Conservation (phyloP, 805 yeast species). For the Metschnikowia cubensis region DNA sequence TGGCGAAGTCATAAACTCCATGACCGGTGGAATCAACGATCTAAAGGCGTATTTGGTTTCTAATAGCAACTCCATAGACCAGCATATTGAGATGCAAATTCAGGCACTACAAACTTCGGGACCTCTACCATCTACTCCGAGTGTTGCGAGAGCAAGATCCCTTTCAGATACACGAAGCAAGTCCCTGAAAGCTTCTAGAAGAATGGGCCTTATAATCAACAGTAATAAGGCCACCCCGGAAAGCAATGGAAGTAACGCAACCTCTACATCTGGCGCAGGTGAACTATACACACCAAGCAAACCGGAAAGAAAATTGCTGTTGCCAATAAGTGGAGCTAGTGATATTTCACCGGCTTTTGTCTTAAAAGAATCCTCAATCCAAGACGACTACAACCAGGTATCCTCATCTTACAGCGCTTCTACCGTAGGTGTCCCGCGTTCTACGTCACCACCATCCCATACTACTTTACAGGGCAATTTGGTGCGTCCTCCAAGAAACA, state of each 20-base stretch:
- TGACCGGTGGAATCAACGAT: slow-evolving; percentile 43
- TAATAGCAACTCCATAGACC: slow-evolving; percentile 31
- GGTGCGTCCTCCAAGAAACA: slow-evolving; percentile 21
- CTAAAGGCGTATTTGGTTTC: slow-evolving; percentile 36
- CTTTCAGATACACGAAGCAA: slow-evolving; percentile 37
- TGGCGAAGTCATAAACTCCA: slow-evolving; percentile 28
- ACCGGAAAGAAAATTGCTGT: slow-evolving; percentile 15
- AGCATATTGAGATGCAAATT: slow-evolving; percentile 8
- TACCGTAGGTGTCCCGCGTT: slow-evolving; percentile 6
- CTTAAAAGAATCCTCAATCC: neutral
- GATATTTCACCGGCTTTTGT: neutral
- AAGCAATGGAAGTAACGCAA: neutral
- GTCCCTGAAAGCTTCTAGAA: slow-evolving; percentile 62
- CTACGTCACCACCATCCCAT: slow-evolving; percentile 10
- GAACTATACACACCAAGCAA: slow-evolving; percentile 13
- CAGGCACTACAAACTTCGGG: slow-evolving; percentile 14
- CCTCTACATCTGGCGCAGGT: neutral
- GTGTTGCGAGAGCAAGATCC: slow-evolving; percentile 26
- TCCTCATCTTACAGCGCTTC: slow-evolving; percentile 5
- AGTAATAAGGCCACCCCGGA: slow-evolving; percentile 23
- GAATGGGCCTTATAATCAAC: slow-evolving; percentile 71
- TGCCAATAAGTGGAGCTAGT: slow-evolving; percentile 6
- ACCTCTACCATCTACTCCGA: slow-evolving; percentile 12
- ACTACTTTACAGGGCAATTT: slow-evolving; percentile 9
- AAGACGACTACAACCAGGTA: neutral